A percentile compares a stretch with the other conserved stretches of the same genome.
phyloP scores from a whole-genome alignment of 108 stramenopile species.

The Thalassiosira profunda region DNA sequence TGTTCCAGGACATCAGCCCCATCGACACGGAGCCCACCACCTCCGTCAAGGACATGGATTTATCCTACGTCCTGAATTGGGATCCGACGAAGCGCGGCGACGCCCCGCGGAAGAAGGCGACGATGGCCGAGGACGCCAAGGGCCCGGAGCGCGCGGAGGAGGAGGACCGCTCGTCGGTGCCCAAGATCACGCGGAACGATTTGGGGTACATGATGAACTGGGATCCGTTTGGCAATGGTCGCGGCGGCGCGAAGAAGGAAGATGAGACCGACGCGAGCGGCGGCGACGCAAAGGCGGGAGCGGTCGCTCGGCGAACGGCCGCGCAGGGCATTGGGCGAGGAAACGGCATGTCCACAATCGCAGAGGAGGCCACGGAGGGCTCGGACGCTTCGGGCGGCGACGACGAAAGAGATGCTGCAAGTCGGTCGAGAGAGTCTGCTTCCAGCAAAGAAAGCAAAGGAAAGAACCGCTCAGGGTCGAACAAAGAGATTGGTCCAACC shows the following conservation, averaged over 20 bases:
- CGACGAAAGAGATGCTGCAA: too few relatives aligned
- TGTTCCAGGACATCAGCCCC: conserved; percentile 44
- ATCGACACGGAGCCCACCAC: conserved; percentile 34
- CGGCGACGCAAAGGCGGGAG: neutral
- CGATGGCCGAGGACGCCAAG: conserved; percentile 10
- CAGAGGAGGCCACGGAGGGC: conserved; percentile 33
- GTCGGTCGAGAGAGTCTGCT: conserved; percentile 1
- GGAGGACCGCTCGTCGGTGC: too few relatives aligned
- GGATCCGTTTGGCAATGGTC: conserved; percentile 70
- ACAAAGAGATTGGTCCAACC: neutral
- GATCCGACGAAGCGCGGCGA: conserved; percentile 48
- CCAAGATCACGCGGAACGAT: conserved; percentile 76
- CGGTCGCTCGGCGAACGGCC: neutral
- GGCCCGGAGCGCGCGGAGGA: too few relatives aligned
- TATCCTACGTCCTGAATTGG: conserved; percentile 88
- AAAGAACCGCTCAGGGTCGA: neutral
- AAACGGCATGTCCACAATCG: conserved; percentile 44
- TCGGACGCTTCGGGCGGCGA: neutral
- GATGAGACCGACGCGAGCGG: conserved; percentile 5
- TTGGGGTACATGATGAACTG: conserved; percentile 91
- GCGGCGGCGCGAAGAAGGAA: conserved; percentile 15
- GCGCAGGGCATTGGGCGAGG: neutral
- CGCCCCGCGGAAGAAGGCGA: conserved; percentile 26
- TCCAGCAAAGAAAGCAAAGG: neutral
- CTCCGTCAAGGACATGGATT: conserved; percentile 60